A percentile compares a stretch with the other conserved stretches of the same genome.
Evolutionary conservation across 495 filamentous ascomycete genomes (phyloP).

Genomic region (Xylaria flabelliformis): DNA sequence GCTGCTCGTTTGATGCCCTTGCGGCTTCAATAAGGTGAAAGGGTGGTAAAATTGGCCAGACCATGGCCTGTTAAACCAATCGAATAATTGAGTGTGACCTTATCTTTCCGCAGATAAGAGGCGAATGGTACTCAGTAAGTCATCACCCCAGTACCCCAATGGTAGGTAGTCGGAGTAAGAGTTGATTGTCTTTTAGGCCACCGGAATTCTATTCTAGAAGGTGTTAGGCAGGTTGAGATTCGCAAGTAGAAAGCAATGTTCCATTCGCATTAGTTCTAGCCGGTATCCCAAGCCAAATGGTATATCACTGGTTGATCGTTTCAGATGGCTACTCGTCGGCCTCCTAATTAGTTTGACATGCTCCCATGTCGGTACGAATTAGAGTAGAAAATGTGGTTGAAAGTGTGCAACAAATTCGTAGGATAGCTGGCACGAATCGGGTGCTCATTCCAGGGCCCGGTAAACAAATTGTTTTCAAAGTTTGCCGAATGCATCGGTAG

Average conservation of each 20-base stretch:
- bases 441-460: constrained; percentile 75
- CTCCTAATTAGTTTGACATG: constrained; percentile 55
- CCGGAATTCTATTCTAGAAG: constrained; percentile 63
- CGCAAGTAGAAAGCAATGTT: constrained; percentile 68
- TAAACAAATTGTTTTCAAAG: constrained; percentile 73
- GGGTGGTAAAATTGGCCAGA: constrained; percentile 31
- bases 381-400: constrained; percentile 50
- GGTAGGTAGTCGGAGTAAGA: constrained; percentile 29
- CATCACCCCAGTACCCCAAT: constrained; percentile 25
- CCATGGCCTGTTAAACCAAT: constrained; percentile 22
- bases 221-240: constrained; percentile 62
- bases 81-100: constrained; percentile 24
- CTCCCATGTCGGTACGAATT: constrained; percentile 53
- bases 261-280: constrained; percentile 76
- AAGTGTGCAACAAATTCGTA: constrained; percentile 50
- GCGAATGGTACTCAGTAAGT: constrained; percentile 10
- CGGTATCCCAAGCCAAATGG: constrained; percentile 79
- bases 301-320: constrained; percentile 82
- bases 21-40: constrained; percentile 23
- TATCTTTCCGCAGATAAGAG: constrained; percentile 26
- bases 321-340: constrained; percentile 66
- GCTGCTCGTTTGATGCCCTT: constrained; percentile 24
- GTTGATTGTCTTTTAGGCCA: constrained; percentile 30
- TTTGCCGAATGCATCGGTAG: constrained; percentile 54
- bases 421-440: constrained; percentile 57